phyloP scores from a whole-genome alignment of 257 asterid genomes.

The Paraleonurus japonicus region DNA sequence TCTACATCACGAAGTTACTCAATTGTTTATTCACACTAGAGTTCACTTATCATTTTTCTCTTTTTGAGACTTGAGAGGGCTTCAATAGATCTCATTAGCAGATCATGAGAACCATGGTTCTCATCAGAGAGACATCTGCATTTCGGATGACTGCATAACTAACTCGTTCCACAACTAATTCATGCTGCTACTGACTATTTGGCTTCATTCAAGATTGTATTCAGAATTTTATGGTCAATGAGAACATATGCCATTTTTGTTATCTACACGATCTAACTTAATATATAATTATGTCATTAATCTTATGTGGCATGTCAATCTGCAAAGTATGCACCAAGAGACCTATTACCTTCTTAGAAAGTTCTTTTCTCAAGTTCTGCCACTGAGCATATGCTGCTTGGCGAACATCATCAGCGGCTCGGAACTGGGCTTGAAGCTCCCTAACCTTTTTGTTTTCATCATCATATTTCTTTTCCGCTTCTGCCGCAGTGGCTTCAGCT shows the following conservation, averaged over 20 bases:
- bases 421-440: conserved; percentile 67
- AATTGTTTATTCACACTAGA: neutral
- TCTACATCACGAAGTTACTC: neutral
- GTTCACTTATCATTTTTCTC: neutral
- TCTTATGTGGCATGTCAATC: conserved; percentile 3
- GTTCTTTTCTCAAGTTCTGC: conserved; percentile 58
- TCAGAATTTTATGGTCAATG: neutral
- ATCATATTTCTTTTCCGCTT: conserved; percentile 59
- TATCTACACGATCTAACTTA: neutral
- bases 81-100: neutral
- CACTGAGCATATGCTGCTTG: conserved; percentile 71
- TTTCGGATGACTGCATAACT: neutral
- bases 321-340: conserved; percentile 2
- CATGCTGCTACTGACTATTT: neutral
- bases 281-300: neutral
- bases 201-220: neutral
- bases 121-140: neutral
- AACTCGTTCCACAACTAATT: neutral
- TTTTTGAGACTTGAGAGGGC: neutral
- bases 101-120: neutral
- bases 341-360: conserved; percentile 62
- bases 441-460: conserved; percentile 57
- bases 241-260: neutral
- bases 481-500: conserved; percentile 61
- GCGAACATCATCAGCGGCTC: conserved; percentile 82